Evolutionary conservation across 192 early-diverging fungal species (phyloP), one percentile per base, ranked within the genome.

Genomic region (Chytriomyces confervae): DNA sequence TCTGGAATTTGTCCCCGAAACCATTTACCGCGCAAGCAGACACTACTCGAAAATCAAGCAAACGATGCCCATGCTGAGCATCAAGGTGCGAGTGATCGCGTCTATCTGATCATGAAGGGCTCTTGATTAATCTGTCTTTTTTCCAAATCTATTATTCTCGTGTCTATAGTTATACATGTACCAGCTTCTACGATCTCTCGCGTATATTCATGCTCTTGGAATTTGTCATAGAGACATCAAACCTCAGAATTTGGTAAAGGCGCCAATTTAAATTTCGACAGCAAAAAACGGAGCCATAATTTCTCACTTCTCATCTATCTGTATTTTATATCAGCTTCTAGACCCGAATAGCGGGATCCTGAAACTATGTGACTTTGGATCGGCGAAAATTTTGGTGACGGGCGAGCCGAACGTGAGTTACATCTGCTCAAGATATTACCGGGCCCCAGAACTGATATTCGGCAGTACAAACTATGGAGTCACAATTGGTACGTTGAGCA

Each of bases 151-250:
- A 36, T 24, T 60, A 9, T 20, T 74, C 67, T 16, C 61, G 18
- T 48, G 7, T 10, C 3, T 20, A n/a, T 53, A 89, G 92, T 86
- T 98, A 53, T 99, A 97, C 86, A 97, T 98, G 95, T 99, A 99
- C 86, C 97, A 99, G 81, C 85, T 98, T 66, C 97, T 97, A 91
- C 88, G 97, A 77, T 95, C 96, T 77, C 86, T 99, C 65, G 95
- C 96, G 62, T 99, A 97, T 82, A 95, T 95, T 82, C 97, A 99
- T 82, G 90, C 94, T 50, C 86, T 98, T 60, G 97, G 97, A 43
- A 98, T 99, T 79, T 99, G 97, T 87, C 97, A 99, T 78, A 91
- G 97, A 72, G 97, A 99, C 82, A 98, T 99, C 82, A 99, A 99
- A 86, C 97, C 97, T 68, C 97, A 98, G 84, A 99, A 99, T 83